A percentile compares a stretch with the other conserved stretches of the same genome.
phyloP scores from a whole-genome alignment of 2,329 filamentous ascomycete species.

The Fusarium agapanthi region DNA sequence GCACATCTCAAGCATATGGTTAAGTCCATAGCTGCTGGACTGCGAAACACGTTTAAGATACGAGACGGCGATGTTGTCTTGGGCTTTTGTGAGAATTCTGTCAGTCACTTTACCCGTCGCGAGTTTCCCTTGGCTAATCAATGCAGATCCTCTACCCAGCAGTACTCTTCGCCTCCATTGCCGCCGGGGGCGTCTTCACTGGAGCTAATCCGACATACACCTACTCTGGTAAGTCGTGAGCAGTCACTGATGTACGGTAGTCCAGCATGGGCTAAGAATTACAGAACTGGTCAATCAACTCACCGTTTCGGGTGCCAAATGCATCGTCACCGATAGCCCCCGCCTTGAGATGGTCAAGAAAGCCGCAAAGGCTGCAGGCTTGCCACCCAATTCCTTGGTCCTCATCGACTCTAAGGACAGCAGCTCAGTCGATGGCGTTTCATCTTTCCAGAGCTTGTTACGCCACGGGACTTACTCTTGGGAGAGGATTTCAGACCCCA shows the following conservation, averaged over 20 bases:
- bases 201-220: constrained; percentile 6
- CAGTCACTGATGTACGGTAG: accelerated
- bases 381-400: not conserved
- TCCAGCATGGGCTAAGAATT: accelerated
- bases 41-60: not conserved
- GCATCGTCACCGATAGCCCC: not conserved
- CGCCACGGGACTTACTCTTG: not conserved
- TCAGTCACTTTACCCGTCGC: not conserved
- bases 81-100: not conserved
- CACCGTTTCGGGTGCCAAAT: not conserved
- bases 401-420: not conserved
- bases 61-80: not conserved
- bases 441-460: not conserved
- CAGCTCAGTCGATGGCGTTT: accelerated
- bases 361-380: not conserved
- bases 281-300: constrained; percentile 8
- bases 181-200: constrained; percentile 2
- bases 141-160: not conserved
- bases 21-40: not conserved
- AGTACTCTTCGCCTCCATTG: not conserved
- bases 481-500: not conserved
- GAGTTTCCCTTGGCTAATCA: not conserved
- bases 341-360: not conserved
- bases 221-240: not conserved
- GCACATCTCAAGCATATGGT: not conserved